phyloP scores from a whole-genome alignment of 805 yeast species.

The Nakazawaea ishiwadae region DNA sequence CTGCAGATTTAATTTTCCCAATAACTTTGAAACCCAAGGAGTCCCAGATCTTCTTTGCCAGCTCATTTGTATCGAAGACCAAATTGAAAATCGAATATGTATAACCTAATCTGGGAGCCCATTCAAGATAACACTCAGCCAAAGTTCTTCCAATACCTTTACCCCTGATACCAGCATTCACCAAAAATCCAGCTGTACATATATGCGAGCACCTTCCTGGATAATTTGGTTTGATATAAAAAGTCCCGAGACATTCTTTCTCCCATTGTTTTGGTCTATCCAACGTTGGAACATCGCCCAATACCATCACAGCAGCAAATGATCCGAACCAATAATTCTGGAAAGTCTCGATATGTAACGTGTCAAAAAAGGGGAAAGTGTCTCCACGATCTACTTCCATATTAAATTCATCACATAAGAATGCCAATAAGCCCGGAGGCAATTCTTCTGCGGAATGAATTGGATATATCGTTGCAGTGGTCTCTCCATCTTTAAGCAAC shows the following conservation, averaged over 20 bases:
- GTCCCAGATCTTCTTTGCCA: constrained; percentile 78
- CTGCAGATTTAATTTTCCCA: constrained; percentile 84
- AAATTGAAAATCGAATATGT: constrained; percentile 79
- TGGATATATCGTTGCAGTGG: constrained; percentile 92
- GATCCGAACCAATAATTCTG: constrained; percentile 85
- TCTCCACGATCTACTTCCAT: constrained; percentile 89
- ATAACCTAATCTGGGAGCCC: constrained; percentile 90
- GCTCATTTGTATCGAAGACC: constrained; percentile 82
- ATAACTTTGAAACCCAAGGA: constrained; percentile 68
- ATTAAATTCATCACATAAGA: constrained; percentile 87
- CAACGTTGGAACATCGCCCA: constrained; percentile 63
- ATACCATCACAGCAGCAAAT: constrained; percentile 69
- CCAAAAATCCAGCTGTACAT: constrained; percentile 85
- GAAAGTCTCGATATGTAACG: constrained; percentile 70
- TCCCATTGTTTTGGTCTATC: constrained; percentile 74
- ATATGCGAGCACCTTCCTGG: constrained; percentile 93
- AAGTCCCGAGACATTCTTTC: constrained; percentile 85
- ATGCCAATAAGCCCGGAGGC: constrained; percentile 75
- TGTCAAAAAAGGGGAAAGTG: constrained; percentile 81
- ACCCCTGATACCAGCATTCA: constrained; percentile 88
- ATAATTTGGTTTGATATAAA: constrained; percentile 79
- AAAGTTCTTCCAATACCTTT: constrained; percentile 87
- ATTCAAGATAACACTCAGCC: constrained; percentile 77
- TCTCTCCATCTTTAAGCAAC: constrained; percentile 79
- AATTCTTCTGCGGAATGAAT: constrained; percentile 59